Conservation (phyloP, 2,329 filamentous ascomycete genomes). For the Fusarium musae region DNA sequence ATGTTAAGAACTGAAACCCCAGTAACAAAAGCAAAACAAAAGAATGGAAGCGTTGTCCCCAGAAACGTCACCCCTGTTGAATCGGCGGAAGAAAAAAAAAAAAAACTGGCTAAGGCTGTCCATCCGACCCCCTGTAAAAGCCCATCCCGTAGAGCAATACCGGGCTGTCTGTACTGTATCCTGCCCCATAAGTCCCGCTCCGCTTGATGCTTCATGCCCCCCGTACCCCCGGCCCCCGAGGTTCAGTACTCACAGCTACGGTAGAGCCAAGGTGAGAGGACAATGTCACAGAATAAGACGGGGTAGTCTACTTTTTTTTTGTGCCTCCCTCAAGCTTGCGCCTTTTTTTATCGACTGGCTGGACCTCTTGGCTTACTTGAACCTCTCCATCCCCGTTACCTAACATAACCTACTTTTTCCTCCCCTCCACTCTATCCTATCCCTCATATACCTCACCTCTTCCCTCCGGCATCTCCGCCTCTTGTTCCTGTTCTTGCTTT, state of each 20-base stretch:
- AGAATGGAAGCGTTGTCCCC: conserved; percentile 24
- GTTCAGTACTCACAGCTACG: conserved; percentile 30
- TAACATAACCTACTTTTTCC: conserved; percentile 23
- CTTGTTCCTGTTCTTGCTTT: conserved; percentile 34
- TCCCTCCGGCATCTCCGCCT: conserved; percentile 50
- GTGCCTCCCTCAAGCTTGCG: conserved; percentile 27
- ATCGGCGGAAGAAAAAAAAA: neutral
- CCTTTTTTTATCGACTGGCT: conserved; percentile 39
- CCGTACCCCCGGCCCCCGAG: conserved; percentile 37
- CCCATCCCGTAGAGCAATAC: conserved; percentile 22
- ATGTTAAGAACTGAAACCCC: conserved; percentile 4
- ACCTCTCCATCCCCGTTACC: conserved; percentile 48
- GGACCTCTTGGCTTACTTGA: conserved; percentile 40
- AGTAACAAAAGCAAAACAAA: conserved; percentile 19
- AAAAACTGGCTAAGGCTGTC: conserved; percentile 25
- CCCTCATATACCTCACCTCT: conserved; percentile 48
- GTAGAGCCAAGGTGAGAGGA: conserved; percentile 29
- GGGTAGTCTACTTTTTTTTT: conserved; percentile 38
- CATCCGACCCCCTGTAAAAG: conserved; percentile 23
- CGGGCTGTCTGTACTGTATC: conserved; percentile 27
- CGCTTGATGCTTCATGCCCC: conserved; percentile 33
- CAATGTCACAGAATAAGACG: conserved; percentile 19
- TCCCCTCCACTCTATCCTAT: conserved; percentile 45
- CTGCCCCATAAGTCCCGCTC: conserved; percentile 37
- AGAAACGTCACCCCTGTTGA: conserved; percentile 30